phyloP scores from a whole-genome alignment of 2,329 filamentous ascomycete species.

The Emmonsia crescens region DNA sequence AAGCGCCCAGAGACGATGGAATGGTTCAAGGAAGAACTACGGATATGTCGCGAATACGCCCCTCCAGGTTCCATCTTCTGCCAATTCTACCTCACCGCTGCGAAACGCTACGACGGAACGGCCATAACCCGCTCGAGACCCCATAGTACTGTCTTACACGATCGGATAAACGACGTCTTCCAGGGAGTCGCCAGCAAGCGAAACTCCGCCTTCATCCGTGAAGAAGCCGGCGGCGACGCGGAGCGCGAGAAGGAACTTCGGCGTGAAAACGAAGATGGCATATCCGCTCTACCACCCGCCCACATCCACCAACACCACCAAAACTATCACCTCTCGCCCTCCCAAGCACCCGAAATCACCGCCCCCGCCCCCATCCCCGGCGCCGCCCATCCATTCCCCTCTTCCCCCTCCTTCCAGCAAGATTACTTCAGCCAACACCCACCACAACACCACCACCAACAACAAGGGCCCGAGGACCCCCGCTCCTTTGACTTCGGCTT shows the following conservation, averaged over 20 bases:
- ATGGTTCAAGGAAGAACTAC: slow-evolving; percentile 92
- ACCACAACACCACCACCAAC: background rate
- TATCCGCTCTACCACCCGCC: slow-evolving; percentile 64
- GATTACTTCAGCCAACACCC: slow-evolving; percentile 5
- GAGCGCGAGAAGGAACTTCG: slow-evolving; percentile 72
- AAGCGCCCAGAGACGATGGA: slow-evolving; percentile 89
- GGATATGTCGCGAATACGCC: slow-evolving; percentile 81
- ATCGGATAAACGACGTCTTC: slow-evolving; percentile 78
- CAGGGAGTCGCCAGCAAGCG: slow-evolving; percentile 78
- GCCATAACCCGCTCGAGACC: slow-evolving; percentile 40
- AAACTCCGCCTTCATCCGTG: slow-evolving; percentile 70
- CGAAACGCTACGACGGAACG: slow-evolving; percentile 46
- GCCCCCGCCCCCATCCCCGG: slow-evolving; percentile 10
- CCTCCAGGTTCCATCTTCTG: slow-evolving; percentile 82
- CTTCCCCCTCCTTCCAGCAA: background rate
- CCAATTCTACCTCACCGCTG: slow-evolving; percentile 85
- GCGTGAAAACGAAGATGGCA: slow-evolving; percentile 70
- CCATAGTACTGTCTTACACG: slow-evolving; percentile 66
- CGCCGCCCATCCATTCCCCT: background rate
- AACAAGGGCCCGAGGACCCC: slow-evolving; percentile 4
- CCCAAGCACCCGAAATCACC: slow-evolving; percentile 6
- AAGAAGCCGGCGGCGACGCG: slow-evolving; percentile 61
- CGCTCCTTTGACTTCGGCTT: slow-evolving; percentile 64
- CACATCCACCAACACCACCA: slow-evolving; percentile 14
- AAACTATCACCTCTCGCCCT: background rate